Conservation (phyloP, 129 eudicot species). For the Oenanthe sinensis region DNA sequence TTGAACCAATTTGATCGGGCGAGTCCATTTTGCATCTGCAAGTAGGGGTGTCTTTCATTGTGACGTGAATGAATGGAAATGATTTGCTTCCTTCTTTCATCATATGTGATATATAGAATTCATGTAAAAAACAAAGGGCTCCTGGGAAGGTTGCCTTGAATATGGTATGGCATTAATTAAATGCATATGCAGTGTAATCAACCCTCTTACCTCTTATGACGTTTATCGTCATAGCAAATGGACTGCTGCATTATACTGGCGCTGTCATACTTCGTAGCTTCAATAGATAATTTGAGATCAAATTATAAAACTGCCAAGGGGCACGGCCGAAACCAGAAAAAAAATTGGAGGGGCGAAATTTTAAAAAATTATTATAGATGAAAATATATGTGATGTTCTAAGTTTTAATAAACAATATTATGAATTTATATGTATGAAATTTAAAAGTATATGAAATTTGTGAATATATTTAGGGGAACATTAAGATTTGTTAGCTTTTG, state of each 20-base stretch:
- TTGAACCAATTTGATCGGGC: constrained; percentile 45
- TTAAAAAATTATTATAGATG: too few species aligned
- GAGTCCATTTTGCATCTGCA: constrained; percentile 54
- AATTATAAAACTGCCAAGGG: too few species aligned
- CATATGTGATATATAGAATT: constrained; percentile 38
- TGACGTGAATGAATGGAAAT: constrained; percentile 43
- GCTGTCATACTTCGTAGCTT: constrained; percentile 41
- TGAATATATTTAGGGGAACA: too few species aligned
- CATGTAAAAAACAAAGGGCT: constrained; percentile 51
- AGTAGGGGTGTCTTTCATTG: constrained; percentile 34
- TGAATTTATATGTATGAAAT: too few species aligned
- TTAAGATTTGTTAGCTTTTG: too few species aligned
- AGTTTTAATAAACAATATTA: too few species aligned
- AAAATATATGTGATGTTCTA: too few species aligned
- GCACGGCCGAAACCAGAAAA: too few species aligned
- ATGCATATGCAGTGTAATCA: constrained; percentile 71
- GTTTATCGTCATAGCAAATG: constrained; percentile 52
- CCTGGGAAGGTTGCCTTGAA: constrained; percentile 53
- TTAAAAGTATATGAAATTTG: too few species aligned
- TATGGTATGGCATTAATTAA: constrained; percentile 69
- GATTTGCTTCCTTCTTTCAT: constrained; percentile 31
- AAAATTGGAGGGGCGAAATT: too few species aligned
- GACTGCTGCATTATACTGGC: constrained; percentile 77
- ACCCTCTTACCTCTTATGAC: constrained; percentile 53
- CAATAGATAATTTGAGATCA: constrained; percentile 36